Evolutionary conservation across 2,329 filamentous ascomycete genomes (phyloP), one percentile per base, ranked within the genome.

Genomic region (Diplodia corticola): DNA sequence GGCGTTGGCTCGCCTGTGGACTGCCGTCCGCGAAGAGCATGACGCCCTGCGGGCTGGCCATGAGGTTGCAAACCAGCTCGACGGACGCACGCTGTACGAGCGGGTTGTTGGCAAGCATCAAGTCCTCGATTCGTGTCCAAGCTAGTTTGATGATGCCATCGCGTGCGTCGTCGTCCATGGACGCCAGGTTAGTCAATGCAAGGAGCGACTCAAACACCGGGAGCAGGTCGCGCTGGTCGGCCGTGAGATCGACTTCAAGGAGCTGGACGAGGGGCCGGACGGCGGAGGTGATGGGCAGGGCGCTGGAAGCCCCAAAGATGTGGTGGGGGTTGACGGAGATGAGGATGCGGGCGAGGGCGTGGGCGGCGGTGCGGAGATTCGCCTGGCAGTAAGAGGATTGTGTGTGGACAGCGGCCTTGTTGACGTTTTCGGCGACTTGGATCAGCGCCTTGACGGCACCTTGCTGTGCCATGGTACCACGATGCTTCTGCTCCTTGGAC

Each of bases 101-200:
- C 1, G 83, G 79, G 75, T 97, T 95, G 51, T 86, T 86, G 15
- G 88, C 90, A 1, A 98, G 85, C 1, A 98, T 82, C 20, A 93
- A 85, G 70, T 97, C 92, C 76, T 98, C 95, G 50, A 71, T 69
- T 20, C 97, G 84, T 22, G 87, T 86, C 86, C 92, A 96, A 0
- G 89, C 87, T 4, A 85, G 81, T 10, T 90, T 87, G 40, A 97
- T 87, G 59, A 97, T 93, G 17, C 85, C 82, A 40, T 85, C 82
- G 51, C 89, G 85, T 5, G 88, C 85, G 37, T 79, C 74, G 49
- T 89, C 85, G 63, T 93, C 89, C 59, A 81, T 77, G 0, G 92
- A 96, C 0, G 94, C 95, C 7, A 99, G 86, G 72, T 99, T 99
- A 0, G 95, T 98, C 40, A 99, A 85, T 0, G 95, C 94, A 76